Evolutionary conservation across 805 yeast species (phyloP).

Genomic region (Yarrowia sp.): DNA sequence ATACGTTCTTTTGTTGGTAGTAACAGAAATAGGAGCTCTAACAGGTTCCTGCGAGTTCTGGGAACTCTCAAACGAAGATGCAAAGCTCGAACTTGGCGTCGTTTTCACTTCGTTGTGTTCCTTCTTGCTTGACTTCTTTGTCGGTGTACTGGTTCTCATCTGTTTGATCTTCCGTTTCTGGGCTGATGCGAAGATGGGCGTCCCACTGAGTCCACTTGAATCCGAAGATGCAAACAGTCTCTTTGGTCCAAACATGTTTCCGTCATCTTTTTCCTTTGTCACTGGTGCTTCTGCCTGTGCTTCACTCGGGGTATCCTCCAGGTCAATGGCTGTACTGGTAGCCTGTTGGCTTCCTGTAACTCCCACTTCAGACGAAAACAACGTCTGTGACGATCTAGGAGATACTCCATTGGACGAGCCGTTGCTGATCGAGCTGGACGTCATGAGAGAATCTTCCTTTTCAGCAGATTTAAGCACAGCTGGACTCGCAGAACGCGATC

Average conservation of each 20-base stretch:
- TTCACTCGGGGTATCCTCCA: background rate
- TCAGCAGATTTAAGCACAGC: background rate
- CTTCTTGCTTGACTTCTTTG: background rate
- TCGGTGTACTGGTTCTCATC: constrained; percentile 16
- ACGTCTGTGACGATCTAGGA: background rate
- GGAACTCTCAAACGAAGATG: constrained; percentile 3
- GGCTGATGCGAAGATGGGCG: constrained; percentile 4
- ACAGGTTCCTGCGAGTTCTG: background rate
- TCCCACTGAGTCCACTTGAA: background rate
- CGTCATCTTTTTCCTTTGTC: background rate
- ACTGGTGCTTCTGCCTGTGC: background rate
- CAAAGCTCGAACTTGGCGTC: constrained; percentile 6
- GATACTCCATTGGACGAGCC: background rate
- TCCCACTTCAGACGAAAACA: background rate
- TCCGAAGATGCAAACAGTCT: constrained; percentile 6
- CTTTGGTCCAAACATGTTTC: constrained; percentile 12
- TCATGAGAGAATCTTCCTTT: background rate
- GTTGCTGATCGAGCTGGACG: background rate
- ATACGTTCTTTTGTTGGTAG: constrained; percentile 7
- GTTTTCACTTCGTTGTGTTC: background rate
- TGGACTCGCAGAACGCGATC: constrained; percentile 13
- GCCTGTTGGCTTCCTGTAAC: background rate
- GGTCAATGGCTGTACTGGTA: background rate
- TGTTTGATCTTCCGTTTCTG: constrained; percentile 19
- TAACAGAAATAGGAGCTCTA: constrained; percentile 2